Conservation (phyloP, 2,329 filamentous ascomycete genomes). For the Aspergillus spinulosporus region DNA sequence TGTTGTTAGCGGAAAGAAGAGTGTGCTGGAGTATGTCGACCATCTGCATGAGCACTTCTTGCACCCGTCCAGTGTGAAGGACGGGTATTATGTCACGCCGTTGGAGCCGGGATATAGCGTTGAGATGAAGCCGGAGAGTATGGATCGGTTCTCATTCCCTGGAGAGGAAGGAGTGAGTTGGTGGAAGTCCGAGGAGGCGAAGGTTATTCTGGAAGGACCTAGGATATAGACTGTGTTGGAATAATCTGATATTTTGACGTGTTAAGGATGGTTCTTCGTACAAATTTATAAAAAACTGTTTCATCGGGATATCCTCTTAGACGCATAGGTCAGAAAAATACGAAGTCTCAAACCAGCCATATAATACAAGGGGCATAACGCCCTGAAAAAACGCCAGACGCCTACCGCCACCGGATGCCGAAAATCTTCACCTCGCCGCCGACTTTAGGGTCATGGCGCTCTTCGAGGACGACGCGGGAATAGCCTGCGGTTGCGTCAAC, state of each 20-base stretch:
- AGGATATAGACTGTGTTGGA: conserved; percentile 27
- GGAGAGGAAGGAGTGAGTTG: conserved; percentile 76
- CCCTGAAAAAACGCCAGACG: neutral
- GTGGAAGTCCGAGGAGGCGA: conserved; percentile 83
- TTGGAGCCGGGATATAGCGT: conserved; percentile 83
- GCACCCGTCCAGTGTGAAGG: conserved; percentile 74
- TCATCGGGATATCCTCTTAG: neutral
- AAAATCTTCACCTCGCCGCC: conserved; percentile 51
- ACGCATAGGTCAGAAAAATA: neutral
- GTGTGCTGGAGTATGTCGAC: conserved; percentile 86
- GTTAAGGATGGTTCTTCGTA: neutral
- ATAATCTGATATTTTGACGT: conserved; percentile 5
- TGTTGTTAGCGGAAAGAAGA: conserved; percentile 76
- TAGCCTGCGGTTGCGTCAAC: conserved; percentile 35
- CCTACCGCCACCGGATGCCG: conserved; percentile 46
- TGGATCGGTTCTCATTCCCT: conserved; percentile 76
- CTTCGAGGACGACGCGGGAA: conserved; percentile 48
- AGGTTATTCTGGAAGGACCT: conserved; percentile 64
- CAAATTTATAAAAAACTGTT: neutral
- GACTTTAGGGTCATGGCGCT: conserved; percentile 44
- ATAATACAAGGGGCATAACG: conserved; percentile 3
- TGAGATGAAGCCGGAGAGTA: conserved; percentile 87
- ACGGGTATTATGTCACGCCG: conserved; percentile 86
- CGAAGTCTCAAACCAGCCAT: neutral
- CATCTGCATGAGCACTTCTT: conserved; percentile 92